phyloP scores from a whole-genome alignment of 2,329 filamentous ascomycete genomes.

The Acarospora socialis region DNA sequence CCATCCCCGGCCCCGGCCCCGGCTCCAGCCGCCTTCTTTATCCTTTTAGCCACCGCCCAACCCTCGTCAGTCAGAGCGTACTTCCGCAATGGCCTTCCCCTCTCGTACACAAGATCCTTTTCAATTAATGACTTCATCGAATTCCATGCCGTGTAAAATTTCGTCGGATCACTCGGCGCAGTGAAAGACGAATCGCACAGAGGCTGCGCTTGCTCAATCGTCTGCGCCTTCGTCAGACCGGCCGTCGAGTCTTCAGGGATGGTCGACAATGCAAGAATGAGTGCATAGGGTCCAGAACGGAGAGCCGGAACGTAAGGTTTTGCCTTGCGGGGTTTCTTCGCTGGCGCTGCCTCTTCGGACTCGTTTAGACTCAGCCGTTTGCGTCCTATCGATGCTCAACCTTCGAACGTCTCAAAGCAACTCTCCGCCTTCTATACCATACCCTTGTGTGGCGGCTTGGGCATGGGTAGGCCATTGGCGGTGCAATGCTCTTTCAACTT shows the following conservation, averaged over 20 bases:
- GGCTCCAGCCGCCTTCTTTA: constrained; percentile 37
- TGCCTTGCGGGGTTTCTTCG: constrained; percentile 41
- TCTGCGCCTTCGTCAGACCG: constrained; percentile 51
- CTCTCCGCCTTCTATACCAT: constrained; percentile 18
- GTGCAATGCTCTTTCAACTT: constrained; percentile 42
- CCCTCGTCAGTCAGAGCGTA: constrained; percentile 65
- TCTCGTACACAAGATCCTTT: constrained; percentile 61
- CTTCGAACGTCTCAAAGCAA: background rate
- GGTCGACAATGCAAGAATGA: constrained; percentile 52
- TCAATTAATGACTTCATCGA: constrained; percentile 63
- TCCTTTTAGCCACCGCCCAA: constrained; percentile 56
- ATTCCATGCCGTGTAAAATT: constrained; percentile 68
- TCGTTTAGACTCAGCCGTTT: constrained; percentile 19
- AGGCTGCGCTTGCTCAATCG: constrained; percentile 56
- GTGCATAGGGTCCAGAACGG: constrained; percentile 60
- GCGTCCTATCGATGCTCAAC: constrained; percentile 3
- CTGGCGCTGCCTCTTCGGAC: constrained; percentile 18
- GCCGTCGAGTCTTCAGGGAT: constrained; percentile 39
- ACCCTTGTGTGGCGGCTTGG: constrained; percentile 38
- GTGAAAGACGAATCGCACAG: constrained; percentile 62
- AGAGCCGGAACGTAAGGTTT: constrained; percentile 59
- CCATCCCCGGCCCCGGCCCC: background rate
- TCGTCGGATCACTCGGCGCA: constrained; percentile 49
- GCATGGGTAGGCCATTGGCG: constrained; percentile 54
- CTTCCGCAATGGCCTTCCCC: constrained; percentile 50